Conservation (phyloP, 2,329 filamentous ascomycete genomes). For the Stemphylium beticola region DNA sequence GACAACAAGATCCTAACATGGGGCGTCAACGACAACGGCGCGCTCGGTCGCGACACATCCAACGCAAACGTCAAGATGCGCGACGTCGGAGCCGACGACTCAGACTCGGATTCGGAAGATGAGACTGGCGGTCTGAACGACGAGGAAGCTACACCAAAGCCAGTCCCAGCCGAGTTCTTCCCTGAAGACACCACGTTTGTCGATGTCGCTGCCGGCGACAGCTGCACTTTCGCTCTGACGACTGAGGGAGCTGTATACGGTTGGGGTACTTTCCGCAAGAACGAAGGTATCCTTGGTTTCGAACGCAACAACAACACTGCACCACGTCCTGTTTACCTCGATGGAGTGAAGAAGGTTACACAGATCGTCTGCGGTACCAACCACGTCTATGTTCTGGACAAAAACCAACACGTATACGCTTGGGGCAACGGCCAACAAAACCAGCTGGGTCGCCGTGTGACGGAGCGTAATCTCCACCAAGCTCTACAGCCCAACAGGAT, state of each 20-base stretch:
- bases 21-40: constrained; percentile 87
- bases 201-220: constrained; percentile 75
- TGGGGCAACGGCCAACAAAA: constrained; percentile 79
- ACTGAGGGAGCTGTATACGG: constrained; percentile 78
- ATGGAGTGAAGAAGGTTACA: constrained; percentile 69
- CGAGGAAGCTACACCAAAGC: constrained; percentile 70
- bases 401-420: constrained; percentile 68
- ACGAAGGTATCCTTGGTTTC: constrained; percentile 71
- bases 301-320: constrained; percentile 52
- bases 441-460: constrained; percentile 69
- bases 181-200: constrained; percentile 67
- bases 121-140: constrained; percentile 73
- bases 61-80: constrained; percentile 67
- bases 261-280: constrained; percentile 81
- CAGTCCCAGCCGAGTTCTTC: constrained; percentile 63
- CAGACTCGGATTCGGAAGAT: constrained; percentile 53
- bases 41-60: constrained; percentile 75
- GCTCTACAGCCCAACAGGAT: constrained; percentile 64
- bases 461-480: constrained; percentile 64
- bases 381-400: constrained; percentile 72
- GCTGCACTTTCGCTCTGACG: constrained; percentile 76
- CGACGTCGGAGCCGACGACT: constrained; percentile 59
- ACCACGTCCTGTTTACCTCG: constrained; percentile 60
- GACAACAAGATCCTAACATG: constrained; percentile 84
- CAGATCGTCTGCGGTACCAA: constrained; percentile 71